phyloP scores from a whole-genome alignment of 768 basidiomycete genomes.

The Clitopilus passeckerianus region DNA sequence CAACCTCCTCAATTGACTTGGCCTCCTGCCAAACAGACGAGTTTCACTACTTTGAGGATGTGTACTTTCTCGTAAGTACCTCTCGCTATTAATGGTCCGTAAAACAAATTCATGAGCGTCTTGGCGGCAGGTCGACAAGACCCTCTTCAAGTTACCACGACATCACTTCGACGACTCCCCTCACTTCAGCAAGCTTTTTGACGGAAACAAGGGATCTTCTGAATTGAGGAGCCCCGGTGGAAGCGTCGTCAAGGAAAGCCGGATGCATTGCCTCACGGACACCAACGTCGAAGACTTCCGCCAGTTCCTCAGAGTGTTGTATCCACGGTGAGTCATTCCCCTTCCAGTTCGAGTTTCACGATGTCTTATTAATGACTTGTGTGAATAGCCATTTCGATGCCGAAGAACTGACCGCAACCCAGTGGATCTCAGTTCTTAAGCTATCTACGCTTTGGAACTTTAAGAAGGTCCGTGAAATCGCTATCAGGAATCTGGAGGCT shows the following conservation, averaged over 20 bases:
- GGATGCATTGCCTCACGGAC: constrained; percentile 15
- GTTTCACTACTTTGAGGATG: neutral
- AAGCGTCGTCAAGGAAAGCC: constrained; percentile 12
- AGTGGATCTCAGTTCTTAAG: constrained; percentile 26
- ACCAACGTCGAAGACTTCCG: constrained; percentile 18
- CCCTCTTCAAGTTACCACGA: constrained; percentile 32
- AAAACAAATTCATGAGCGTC: neutral
- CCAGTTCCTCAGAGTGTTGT: constrained; percentile 18
- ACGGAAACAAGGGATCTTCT: constrained; percentile 10
- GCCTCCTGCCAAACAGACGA: neutral
- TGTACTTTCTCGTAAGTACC: neutral
- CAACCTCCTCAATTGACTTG: neutral
- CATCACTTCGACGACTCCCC: constrained; percentile 23
- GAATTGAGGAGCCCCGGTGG: constrained; percentile 12
- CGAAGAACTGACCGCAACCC: neutral
- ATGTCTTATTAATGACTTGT: neutral
- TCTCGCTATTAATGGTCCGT: neutral
- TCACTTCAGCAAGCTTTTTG: constrained; percentile 19
- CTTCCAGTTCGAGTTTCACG: neutral
- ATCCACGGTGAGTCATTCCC: constrained; percentile 15
- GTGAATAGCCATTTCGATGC: neutral
- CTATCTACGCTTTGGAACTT: constrained; percentile 26
- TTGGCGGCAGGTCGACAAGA: constrained; percentile 28
- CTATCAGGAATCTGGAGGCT: constrained; percentile 16
- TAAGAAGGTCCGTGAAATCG: constrained; percentile 13